Evolutionary conservation across 2,329 filamentous ascomycete genomes (phyloP).

Genomic region (Penicillium sclerotiorum): DNA sequence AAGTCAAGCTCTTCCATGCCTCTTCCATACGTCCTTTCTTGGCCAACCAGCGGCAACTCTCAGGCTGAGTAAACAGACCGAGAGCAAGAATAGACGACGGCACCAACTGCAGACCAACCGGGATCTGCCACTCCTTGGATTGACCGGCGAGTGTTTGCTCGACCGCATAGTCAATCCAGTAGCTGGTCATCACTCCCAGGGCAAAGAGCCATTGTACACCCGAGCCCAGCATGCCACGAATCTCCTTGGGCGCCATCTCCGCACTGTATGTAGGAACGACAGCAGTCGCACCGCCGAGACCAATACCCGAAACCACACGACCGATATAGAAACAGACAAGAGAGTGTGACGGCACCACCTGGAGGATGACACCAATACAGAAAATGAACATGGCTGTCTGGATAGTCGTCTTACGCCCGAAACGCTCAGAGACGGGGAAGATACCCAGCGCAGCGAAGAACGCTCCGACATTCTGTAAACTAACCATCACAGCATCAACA

Average conservation of each 20-base stretch:
- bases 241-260: constrained; percentile 48
- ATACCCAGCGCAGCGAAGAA: constrained; percentile 56
- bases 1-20: constrained; percentile 50
- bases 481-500: constrained; percentile 51
- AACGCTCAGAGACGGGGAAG: constrained; percentile 49
- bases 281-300: constrained; percentile 49
- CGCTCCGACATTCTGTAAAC: constrained; percentile 54
- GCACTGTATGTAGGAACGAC: constrained; percentile 46
- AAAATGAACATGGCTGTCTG: constrained; percentile 48
- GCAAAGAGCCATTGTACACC: constrained; percentile 43
- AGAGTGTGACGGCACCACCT: constrained; percentile 52
- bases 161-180: constrained; percentile 55
- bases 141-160: constrained; percentile 39
- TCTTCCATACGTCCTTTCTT: constrained; percentile 53
- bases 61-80: constrained; percentile 53
- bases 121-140: constrained; percentile 56
- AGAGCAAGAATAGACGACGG: constrained; percentile 51
- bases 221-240: constrained; percentile 44
- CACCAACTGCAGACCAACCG: constrained; percentile 51
- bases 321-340: constrained; percentile 51
- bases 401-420: constrained; percentile 50
- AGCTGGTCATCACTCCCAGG: constrained; percentile 40
- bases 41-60: constrained; percentile 53
- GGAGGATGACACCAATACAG: constrained; percentile 44
- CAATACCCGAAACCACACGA: constrained; percentile 50